A percentile compares a stretch with the other conserved stretches of the same genome.
phyloP scores from a whole-genome alignment of 805 yeast species.

The Lachancea waltii region DNA sequence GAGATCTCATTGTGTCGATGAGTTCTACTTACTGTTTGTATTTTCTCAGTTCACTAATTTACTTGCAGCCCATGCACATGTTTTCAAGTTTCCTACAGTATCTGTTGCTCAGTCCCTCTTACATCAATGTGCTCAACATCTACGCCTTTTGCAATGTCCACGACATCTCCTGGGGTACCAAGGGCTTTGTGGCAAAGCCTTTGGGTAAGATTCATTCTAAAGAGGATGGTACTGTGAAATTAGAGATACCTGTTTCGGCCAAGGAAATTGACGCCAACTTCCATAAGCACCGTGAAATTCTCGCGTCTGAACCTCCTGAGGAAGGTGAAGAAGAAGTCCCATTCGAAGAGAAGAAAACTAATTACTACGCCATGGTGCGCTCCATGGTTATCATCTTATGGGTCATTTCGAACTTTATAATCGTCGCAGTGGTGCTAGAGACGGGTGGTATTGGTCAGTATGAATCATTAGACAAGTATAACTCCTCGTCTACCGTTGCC shows the following conservation, averaged over 20 bases:
- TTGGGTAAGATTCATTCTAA: conserved; percentile 79
- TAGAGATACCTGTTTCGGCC: conserved; percentile 68
- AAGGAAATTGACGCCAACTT: conserved; percentile 74
- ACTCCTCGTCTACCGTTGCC: conserved; percentile 13
- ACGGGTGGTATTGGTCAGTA: conserved; percentile 66
- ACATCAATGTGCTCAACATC: conserved; percentile 83
- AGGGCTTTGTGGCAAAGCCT: conserved; percentile 70
- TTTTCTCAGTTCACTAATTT: conserved; percentile 63
- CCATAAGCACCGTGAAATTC: conserved; percentile 52
- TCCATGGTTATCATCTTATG: conserved; percentile 84
- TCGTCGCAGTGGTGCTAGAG: conserved; percentile 77
- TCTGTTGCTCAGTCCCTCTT: conserved; percentile 76
- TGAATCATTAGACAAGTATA: conserved; percentile 18
- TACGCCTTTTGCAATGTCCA: conserved; percentile 95
- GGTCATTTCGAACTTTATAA: conserved; percentile 79
- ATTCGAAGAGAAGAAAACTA: conserved; percentile 53
- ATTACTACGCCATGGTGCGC: conserved; percentile 86
- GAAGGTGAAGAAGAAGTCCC: conserved; percentile 32
- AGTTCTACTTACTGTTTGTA: conserved; percentile 69
- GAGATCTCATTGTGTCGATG: conserved; percentile 84
- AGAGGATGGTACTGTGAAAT: conserved; percentile 57
- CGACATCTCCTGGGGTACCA: conserved; percentile 97
- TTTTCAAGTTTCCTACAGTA: conserved; percentile 82
- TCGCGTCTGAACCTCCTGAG: conserved; percentile 40
- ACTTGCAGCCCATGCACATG: conserved; percentile 91